Evolutionary conservation across 192 early-diverging fungal genomes (phyloP).

Genomic region (Bifiguratus adelaidae): DNA sequence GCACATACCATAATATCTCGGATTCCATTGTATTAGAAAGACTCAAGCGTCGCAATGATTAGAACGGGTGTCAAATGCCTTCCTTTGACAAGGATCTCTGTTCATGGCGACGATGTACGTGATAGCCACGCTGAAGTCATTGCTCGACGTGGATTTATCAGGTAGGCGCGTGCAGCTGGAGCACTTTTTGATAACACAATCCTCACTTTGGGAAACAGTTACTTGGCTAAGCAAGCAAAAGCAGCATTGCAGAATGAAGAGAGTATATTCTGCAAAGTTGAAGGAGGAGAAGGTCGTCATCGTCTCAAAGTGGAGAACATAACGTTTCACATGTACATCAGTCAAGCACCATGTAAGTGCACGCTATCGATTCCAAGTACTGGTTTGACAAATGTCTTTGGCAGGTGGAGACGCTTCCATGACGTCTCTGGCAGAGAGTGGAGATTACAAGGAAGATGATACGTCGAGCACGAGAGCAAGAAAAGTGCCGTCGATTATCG

Average conservation of each 20-base stretch:
- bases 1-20: background rate
- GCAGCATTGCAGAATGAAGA: too few relatives aligned
- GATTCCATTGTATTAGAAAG: background rate
- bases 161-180: constrained; percentile 27
- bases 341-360: constrained; percentile 60
- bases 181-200: background rate
- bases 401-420: constrained; percentile 77
- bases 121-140: constrained; percentile 88
- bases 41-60: background rate
- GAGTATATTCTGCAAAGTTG: too few relatives aligned
- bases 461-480: background rate
- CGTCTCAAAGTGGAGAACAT: background rate
- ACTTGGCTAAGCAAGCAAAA: background rate
- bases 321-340: constrained; percentile 63
- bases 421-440: constrained; percentile 20
- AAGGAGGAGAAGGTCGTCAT: too few relatives aligned
- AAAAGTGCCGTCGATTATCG: background rate
- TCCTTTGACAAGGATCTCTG: constrained; percentile 38
- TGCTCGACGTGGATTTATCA: constrained; percentile 66
- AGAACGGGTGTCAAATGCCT: constrained; percentile 87
- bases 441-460: background rate
- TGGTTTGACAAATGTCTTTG: background rate
- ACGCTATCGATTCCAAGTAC: background rate
- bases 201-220: background rate
- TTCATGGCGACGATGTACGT: constrained; percentile 53